Conservation (phyloP, 257 asterid species). For the Capsicum pubescens region DNA sequence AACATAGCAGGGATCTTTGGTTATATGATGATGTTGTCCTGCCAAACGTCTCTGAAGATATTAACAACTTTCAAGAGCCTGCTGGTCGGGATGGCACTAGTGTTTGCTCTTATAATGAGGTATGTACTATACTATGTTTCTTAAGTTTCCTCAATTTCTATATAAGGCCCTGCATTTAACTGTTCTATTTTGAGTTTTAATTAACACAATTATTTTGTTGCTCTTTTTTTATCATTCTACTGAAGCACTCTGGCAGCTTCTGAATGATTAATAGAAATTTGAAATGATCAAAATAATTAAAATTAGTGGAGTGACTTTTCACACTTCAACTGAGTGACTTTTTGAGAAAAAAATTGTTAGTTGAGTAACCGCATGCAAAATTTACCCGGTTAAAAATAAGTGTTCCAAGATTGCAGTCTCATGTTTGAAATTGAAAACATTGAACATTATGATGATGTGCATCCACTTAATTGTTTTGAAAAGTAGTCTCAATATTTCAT, state of each 20-base stretch:
- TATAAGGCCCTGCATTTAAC: neutral
- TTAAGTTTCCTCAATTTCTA: neutral
- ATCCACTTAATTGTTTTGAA: neutral
- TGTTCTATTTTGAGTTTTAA: neutral
- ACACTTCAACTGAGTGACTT: too few relatives aligned
- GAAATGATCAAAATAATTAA: neutral
- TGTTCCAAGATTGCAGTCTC: neutral
- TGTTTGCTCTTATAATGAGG: conserved; percentile 76
- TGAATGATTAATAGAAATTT: neutral
- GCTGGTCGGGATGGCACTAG: conserved; percentile 76
- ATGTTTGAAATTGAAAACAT: neutral
- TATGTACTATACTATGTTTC: conserved; percentile 23
- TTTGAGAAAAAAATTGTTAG: too few relatives aligned
- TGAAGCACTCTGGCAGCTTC: neutral
- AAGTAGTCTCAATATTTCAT: neutral
- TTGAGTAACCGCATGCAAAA: too few relatives aligned
- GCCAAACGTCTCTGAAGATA: conserved; percentile 73
- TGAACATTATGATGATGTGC: neutral
- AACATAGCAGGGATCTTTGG: conserved; percentile 68
- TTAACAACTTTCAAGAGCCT: conserved; percentile 49
- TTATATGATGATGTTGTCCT: conserved; percentile 63
- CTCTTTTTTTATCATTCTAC: neutral
- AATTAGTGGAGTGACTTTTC: neutral
- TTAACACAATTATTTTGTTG: neutral
- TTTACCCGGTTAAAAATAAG: neutral